These are phyloP conservation scores for Moesziomyces aphidis DNA, from an alignment of 1,284 basidiomycete genomes.

Conservation along the genomic window DNA sequence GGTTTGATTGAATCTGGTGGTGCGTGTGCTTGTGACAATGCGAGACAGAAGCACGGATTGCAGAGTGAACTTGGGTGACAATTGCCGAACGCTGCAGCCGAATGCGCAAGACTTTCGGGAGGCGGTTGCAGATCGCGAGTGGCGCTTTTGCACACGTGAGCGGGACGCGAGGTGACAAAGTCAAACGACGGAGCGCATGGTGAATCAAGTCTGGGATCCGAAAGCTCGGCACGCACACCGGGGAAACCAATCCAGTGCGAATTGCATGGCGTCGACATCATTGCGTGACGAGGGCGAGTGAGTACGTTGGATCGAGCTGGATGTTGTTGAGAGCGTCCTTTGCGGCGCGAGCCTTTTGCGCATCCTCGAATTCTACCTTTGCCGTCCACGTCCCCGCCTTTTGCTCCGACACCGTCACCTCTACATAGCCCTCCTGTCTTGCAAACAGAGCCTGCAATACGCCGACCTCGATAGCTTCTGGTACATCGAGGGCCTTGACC, in stretches of 20 bases:
- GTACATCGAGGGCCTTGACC: slow-evolving; percentile 78
- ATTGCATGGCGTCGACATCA: not conserved
- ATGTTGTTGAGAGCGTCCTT: slow-evolving; percentile 83
- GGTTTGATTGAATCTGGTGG: slow-evolving; percentile 1
- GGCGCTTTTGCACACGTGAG: too few relatives aligned
- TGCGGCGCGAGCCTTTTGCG: slow-evolving; percentile 78
- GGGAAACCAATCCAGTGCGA: too few relatives aligned
- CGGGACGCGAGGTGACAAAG: too few relatives aligned
- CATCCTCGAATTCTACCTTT: slow-evolving; percentile 76
- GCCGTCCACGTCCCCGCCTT: slow-evolving; percentile 73
- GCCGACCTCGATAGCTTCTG: not conserved
- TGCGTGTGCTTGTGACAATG: not conserved
- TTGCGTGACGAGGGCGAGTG: not conserved
- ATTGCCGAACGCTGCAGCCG: too few relatives aligned
- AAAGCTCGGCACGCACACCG: too few relatives aligned
- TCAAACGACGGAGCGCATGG: too few relatives aligned
- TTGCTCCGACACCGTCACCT: not conserved
- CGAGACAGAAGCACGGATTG: not conserved
- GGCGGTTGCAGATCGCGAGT: too few relatives aligned
- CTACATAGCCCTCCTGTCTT: slow-evolving; percentile 1
- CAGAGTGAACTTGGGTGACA: not conserved
- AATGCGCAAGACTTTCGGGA: too few relatives aligned
- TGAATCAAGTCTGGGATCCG: too few relatives aligned
- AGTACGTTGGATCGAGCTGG: slow-evolving; percentile 76
- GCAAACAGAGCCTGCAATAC: slow-evolving; percentile 15